Base-by-base conservation (phyloP, 768 basidiomycete species). In the Lentinus tigrinus region DNA sequence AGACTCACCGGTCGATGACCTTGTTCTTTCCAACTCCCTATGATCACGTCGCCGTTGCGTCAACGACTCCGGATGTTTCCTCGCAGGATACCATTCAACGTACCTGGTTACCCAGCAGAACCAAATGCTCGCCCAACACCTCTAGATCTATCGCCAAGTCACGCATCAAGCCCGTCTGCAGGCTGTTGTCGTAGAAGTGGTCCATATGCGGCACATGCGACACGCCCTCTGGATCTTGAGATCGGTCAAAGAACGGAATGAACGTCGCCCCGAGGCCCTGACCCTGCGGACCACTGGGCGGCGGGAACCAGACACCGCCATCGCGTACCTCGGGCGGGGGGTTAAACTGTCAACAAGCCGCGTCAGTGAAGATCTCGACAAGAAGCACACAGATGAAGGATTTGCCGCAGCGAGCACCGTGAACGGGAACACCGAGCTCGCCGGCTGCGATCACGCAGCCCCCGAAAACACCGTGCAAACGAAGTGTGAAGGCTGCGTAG, bases 11-110 rank as follows among this genome's bases (percentile, higher is more conserved):
- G 67, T 88, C 86, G 23, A 88, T 75, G 43, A 88, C 79, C 70
- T 86, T 87, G 67, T 88, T 88, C 76, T 87, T 88, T 16, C 86
- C 86, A 13, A 88, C 86, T 37, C 86, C 86, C 80, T 84, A 54
- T 10, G 37, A 39, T 26, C 24, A 47, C 26, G 26, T 16, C 19
- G 17, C 31, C 24, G n/a, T n/a, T n/a, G n/a, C n/a, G 37, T 40
- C 21, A 11, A 24, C 43, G 37, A 5, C 3, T 34, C 5, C 27
- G 34, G 27, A 28, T 6, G n/a, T 11, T 4, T n/a, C n/a, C 9
- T 21, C 13, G 43, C 43, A 13, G 10, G 2, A 48, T 17, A 23
- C 49, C 4, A 39, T 9, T 3, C 13, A 7, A 23, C 72, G 19
- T 57, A 84, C 84, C 77, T 88, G 86, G 65, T 88, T 88, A 19